Conservation (phyloP, 306 rosid species). For the Lathyrus tuberosus region DNA sequence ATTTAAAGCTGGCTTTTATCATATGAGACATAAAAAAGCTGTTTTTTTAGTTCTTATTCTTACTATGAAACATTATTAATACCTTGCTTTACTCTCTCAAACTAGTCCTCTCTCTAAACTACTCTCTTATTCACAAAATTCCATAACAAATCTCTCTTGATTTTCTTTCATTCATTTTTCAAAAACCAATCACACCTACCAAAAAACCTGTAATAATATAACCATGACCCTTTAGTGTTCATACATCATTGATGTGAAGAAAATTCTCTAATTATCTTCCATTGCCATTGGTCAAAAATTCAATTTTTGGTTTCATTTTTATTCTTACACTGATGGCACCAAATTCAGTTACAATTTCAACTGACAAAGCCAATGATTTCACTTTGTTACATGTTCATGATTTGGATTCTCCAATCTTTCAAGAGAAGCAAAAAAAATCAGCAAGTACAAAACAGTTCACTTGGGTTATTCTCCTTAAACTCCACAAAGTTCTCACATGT, state of each 20-base stretch:
- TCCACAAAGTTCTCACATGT: conserved; percentile 62
- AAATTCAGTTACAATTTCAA: conserved; percentile 56
- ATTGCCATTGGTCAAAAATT: conserved; percentile 24
- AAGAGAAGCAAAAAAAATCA: conserved; percentile 69
- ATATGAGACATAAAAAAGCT: not conserved
- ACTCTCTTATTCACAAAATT: conserved; percentile 18
- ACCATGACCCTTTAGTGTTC: conserved; percentile 21
- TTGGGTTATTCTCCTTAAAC: conserved; percentile 87
- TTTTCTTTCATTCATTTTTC: conserved; percentile 20
- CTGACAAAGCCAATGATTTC: conserved; percentile 57
- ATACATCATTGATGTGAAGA: conserved; percentile 23
- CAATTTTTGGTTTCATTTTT: not conserved
- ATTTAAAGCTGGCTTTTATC: not conserved
- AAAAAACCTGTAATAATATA: not conserved
- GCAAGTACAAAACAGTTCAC: conserved; percentile 78
- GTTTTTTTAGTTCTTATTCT: not conserved
- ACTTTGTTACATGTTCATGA: conserved; percentile 56
- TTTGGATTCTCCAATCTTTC: conserved; percentile 58
- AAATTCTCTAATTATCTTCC: conserved; percentile 32
- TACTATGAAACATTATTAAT: conserved; percentile 38
- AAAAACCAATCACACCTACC: conserved; percentile 33
- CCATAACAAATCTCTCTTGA: not conserved
- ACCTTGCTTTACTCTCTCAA: conserved; percentile 42
- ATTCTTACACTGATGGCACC: conserved; percentile 59
- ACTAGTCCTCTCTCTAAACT: not conserved